phyloP scores from a whole-genome alignment of 1,139 yeast genomes.

The Protomyces inouyei region DNA sequence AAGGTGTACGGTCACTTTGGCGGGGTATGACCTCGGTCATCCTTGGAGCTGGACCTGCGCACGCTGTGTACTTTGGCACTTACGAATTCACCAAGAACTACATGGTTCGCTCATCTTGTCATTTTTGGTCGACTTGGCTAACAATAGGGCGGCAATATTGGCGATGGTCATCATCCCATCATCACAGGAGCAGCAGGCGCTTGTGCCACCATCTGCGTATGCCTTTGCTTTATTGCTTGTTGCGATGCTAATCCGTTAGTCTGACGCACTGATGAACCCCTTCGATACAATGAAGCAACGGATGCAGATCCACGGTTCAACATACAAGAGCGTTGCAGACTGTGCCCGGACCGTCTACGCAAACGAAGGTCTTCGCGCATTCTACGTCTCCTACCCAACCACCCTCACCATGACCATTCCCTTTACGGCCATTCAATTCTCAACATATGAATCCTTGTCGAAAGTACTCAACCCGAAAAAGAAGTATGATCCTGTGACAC shows the following conservation, averaged over 20 bases:
- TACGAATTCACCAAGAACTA: conserved; percentile 77
- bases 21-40: conserved; percentile 91
- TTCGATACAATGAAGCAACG: conserved; percentile 92
- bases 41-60: conserved; percentile 99
- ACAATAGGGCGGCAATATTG: conserved; percentile 43
- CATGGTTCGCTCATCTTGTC: conserved; percentile 5
- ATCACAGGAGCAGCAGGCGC: conserved; percentile 86
- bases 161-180: conserved; percentile 63
- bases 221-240: neutral
- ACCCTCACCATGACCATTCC: conserved; percentile 91
- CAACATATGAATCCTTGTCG: conserved; percentile 81
- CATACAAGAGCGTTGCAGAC: conserved; percentile 39
- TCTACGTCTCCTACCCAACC: conserved; percentile 91
- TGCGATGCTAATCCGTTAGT: conserved; percentile 34
- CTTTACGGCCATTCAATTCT: conserved; percentile 90
- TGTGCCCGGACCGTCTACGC: conserved; percentile 52
- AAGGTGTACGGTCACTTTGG: conserved; percentile 88
- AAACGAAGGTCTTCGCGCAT: conserved; percentile 75
- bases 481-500: conserved; percentile 80
- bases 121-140: neutral
- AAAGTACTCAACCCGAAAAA: conserved; percentile 72
- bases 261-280: conserved; percentile 97
- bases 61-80: conserved; percentile 94
- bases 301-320: conserved; percentile 52
- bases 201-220: conserved; percentile 74